phyloP scores from a whole-genome alignment of 1,139 yeast species.

The Saccharomyces hybrid region DNA sequence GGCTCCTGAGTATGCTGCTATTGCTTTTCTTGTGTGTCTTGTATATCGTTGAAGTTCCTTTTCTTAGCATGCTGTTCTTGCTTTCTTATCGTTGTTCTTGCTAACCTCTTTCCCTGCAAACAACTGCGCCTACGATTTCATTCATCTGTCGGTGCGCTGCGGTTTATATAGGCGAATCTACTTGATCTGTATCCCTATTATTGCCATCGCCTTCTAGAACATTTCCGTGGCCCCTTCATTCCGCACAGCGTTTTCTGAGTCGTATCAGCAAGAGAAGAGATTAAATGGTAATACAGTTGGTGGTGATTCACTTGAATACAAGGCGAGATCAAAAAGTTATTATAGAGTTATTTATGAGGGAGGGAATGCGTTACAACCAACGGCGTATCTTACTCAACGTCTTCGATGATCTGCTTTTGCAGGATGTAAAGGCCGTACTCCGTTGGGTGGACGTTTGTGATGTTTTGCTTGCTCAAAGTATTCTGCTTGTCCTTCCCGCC shows the following conservation, averaged over 20 bases:
- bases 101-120: not conserved
- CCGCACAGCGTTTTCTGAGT: not conserved
- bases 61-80: not conserved
- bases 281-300: not conserved
- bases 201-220: not conserved
- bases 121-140: not conserved
- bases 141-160: not conserved
- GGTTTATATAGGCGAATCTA: not conserved
- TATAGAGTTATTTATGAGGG: not conserved
- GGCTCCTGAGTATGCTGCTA: constrained; percentile 2
- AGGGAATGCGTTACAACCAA: not conserved
- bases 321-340: not conserved
- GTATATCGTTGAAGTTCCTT: not conserved
- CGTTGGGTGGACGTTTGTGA: constrained; percentile 32
- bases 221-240: not conserved
- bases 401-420: constrained; percentile 34
- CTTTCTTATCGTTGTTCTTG: not conserved
- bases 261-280: not conserved
- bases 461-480: constrained; percentile 32
- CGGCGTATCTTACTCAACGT: constrained; percentile 36
- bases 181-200: not conserved
- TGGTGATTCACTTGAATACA: not conserved
- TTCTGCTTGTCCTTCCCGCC: constrained; percentile 45
- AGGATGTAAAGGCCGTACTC: constrained; percentile 31
- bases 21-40: not conserved